Base-by-base conservation (phyloP, 176 grass and related monocot species). In the Paspalum vaginatum region DNA sequence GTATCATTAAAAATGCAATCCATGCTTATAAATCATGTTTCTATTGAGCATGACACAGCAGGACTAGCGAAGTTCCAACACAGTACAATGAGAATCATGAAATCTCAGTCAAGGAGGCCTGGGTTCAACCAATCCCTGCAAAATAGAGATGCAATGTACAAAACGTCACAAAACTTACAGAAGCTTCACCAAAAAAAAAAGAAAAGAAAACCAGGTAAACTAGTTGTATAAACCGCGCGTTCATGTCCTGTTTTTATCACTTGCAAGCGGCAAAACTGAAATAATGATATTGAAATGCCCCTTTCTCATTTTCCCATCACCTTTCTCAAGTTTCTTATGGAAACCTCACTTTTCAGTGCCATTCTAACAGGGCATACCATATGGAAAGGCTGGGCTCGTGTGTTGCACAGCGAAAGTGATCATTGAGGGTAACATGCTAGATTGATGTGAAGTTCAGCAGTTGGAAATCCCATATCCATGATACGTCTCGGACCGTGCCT, bases 101-200 rank as follows among this genome's bases (percentile, higher is more conserved):
- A 88, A 37, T 60, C 83, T 88, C 85, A 99, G 69, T 89, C 76
- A 88, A 99, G 88, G 13, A 99, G 79, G 59, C 77, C 65, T 48
- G 72, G 78, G 81, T 99, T 99, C 84, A 93, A 75, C 92, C 96
- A 99, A 78, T 99, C 92, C 84, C 96, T 99, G 90, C 24, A 89
- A 91, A 81, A 81, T 4, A 46, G 4, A 74, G 12, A 69, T 5
- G 46, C 17, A 40, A 43, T 48, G 21, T 0, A 51, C 63, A 89
- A 72, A 45, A 80, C 26, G 21, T 87, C 54, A 78, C 10, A 68
- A 63, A 57, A 52, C 12, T 43, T 72, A 65, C 8, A 16, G 73
- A 55, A 7, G 56, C 12, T 5, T 62, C 40, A 20, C 25, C n/a
- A 24, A n/a, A 26, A 56, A 55, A 3, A 55, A 61, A 5, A 60